Evolutionary conservation across 2,329 filamentous ascomycete genomes (phyloP), one percentile per base, ranked within the genome.

Genomic region (Penicillium sp.): DNA sequence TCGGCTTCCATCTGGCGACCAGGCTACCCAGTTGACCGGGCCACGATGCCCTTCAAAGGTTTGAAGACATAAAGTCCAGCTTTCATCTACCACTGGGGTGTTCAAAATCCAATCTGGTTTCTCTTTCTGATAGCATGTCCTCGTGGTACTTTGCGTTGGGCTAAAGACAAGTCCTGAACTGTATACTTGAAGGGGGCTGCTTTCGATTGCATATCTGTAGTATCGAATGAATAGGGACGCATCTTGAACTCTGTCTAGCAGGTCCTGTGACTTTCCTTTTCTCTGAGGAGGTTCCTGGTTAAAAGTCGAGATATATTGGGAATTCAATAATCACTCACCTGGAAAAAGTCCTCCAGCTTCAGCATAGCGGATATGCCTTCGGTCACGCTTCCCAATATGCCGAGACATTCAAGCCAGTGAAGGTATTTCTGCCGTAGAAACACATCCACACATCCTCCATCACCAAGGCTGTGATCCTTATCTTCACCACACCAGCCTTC

Each of bases 381-480:
- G 46, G 52, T 46, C 24, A 63, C 0, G 27, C 52, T 46, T 54
- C 51, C 45, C 5, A 61, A 37, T 27, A 65, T 32, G 37, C 60
- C 62, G 3, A 66, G 51, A n/a, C 53, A 58, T 49, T 66, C 62
- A 3, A 67, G 41, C 64, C 60, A 67, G 37, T 66, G 47, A 46
- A 64, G 55, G 26, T 55, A 61, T 4, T 61, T 50, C 35, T 50
- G 26, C 13, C 42, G 45, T 3, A 66, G 12, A 42, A 66, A 66
- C 1, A 1, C 12, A 36, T 49, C 38, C 0, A 64, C 13, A 12
- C 11, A n/a, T 4, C 8, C 9, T 1, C 52, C 39, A 33, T 35
- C 37, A 8, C 57, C 47, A 45, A 54, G 24, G 4, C 35, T 13
- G 3, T 59, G 45, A 37, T 51, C 34, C 32, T 38, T 4, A 8